Conservation (phyloP, 441 rosid species). For the Breynia disticha region DNA sequence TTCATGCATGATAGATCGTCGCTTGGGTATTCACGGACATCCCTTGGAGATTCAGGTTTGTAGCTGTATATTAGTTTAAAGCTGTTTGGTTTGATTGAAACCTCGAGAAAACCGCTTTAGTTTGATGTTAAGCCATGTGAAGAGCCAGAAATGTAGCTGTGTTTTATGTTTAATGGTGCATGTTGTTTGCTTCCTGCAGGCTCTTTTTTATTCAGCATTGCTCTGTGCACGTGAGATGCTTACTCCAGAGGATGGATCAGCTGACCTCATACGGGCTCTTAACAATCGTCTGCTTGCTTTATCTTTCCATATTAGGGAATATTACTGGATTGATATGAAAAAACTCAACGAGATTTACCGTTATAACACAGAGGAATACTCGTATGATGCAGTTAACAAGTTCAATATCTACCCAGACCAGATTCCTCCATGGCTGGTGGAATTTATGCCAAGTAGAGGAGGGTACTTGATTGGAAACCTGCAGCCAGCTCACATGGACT, state of each 20-base stretch:
- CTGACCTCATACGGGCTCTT: conserved; percentile 58
- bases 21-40: conserved; percentile 83
- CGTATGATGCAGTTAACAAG: conserved; percentile 71
- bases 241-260: conserved; percentile 62
- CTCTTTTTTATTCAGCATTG: conserved; percentile 66
- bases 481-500: conserved; percentile 86
- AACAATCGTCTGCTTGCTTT: conserved; percentile 74
- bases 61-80: not conserved
- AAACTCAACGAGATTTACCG: conserved; percentile 67
- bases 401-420: conserved; percentile 81
- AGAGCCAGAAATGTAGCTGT: too few species aligned
- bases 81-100: not conserved
- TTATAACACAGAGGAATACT: conserved; percentile 71
- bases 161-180: too few species aligned
- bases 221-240: conserved; percentile 75
- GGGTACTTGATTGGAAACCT: conserved; percentile 72
- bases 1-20: conserved; percentile 73
- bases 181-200: conserved; percentile 24
- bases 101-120: too few species aligned
- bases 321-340: conserved; percentile 65
- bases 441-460: conserved; percentile 61
- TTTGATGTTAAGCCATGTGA: too few species aligned
- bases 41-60: conserved; percentile 70
- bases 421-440: conserved; percentile 71
- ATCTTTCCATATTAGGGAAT: conserved; percentile 71